These are phyloP conservation scores for Teunomyces kruisii DNA, from an alignment of 805 yeast species.

Conservation along the genomic window DNA sequence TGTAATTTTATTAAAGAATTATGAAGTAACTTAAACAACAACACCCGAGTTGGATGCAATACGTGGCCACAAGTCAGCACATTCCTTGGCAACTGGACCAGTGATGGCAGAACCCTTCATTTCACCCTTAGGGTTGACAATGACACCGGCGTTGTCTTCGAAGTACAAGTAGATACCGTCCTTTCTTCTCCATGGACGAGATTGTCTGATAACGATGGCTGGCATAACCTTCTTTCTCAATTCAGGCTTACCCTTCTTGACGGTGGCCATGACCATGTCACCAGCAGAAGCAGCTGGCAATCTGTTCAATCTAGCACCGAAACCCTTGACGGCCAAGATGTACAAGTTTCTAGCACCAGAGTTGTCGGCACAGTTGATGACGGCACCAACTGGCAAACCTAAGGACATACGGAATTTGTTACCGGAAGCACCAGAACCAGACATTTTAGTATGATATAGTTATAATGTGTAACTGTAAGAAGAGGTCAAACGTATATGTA, in stretches of 20 bases:
- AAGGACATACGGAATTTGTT: slow-evolving; percentile 99
- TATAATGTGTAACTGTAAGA: slow-evolving; percentile 19
- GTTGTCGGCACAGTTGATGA: slow-evolving; percentile 99
- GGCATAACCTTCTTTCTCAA: slow-evolving; percentile 99
- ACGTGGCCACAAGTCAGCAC: slow-evolving; percentile 99
- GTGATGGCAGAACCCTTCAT: slow-evolving; percentile 99
- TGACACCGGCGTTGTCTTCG: slow-evolving; percentile 99
- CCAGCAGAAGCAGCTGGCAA: slow-evolving; percentile 99
- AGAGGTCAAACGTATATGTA: slow-evolving; percentile 6
- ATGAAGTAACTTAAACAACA: slow-evolving; percentile 70
- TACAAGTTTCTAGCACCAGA: slow-evolving; percentile 99
- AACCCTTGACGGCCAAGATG: slow-evolving; percentile 98
- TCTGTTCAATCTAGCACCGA: slow-evolving; percentile 99
- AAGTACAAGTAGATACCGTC: slow-evolving; percentile 99
- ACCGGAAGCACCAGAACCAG: slow-evolving; percentile 97
- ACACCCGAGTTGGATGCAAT: slow-evolving; percentile 99
- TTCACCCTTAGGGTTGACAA: slow-evolving; percentile 99
- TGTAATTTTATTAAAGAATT: not conserved
- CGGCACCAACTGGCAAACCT: slow-evolving; percentile 99
- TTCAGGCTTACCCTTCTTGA: slow-evolving; percentile 99
- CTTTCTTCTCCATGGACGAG: slow-evolving; percentile 99
- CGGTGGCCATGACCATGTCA: slow-evolving; percentile 99
- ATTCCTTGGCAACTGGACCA: slow-evolving; percentile 99
- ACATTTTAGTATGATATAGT: slow-evolving; percentile 52
- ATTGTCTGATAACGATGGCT: slow-evolving; percentile 98